Conservation (phyloP, 306 rosid genomes). For the Amphicarpaea edgeworthii region DNA sequence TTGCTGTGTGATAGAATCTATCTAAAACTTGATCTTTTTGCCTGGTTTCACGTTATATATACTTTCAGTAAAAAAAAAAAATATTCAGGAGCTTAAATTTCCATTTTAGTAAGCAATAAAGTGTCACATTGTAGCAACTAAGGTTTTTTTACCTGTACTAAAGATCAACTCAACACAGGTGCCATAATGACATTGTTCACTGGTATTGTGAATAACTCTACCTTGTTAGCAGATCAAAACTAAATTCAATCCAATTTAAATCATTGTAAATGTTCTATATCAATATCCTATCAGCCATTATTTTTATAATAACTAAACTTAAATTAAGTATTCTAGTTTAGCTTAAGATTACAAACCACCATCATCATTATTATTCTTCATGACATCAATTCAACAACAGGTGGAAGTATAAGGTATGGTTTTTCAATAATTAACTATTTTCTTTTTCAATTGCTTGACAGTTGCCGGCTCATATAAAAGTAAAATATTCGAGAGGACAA, state of each 20-base stretch:
- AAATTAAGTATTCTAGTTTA: neutral
- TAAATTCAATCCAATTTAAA: neutral
- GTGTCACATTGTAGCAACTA: neutral
- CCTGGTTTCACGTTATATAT: neutral
- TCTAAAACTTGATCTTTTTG: neutral
- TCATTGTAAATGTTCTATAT: conserved; percentile 3
- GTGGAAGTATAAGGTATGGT: conserved; percentile 27
- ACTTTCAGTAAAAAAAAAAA: neutral
- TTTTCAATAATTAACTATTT: conserved; percentile 26
- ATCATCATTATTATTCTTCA: conserved; percentile 13
- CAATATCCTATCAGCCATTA: too few relatives aligned
- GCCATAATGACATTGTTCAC: neutral
- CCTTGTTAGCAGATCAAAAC: too few relatives aligned
- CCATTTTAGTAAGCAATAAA: neutral
- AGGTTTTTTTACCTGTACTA: neutral
- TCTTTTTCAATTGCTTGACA: conserved; percentile 45
- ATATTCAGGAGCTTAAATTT: neutral
- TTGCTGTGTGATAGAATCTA: neutral
- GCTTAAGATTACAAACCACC: neutral
- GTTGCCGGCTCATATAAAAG: conserved; percentile 77
- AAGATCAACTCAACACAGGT: neutral
- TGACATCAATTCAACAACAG: conserved; percentile 22
- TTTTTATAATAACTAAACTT: neutral
- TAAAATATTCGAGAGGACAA: conserved; percentile 64
- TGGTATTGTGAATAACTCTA: neutral